phyloP scores from a whole-genome alignment of 1,284 basidiomycete species.

The Trichosporon coremiiforme region DNA sequence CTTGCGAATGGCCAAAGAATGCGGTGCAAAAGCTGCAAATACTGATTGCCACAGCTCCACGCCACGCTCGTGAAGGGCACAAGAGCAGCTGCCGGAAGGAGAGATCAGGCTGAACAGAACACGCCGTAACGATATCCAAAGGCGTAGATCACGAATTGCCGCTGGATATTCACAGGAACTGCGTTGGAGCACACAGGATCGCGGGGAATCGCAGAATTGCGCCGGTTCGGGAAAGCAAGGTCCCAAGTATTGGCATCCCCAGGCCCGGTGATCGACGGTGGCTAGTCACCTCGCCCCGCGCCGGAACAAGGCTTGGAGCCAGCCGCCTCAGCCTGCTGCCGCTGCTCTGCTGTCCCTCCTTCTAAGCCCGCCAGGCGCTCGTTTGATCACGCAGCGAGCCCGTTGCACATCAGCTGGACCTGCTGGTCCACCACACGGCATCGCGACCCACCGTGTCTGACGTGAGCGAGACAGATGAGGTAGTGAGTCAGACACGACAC shows the following conservation, averaged over 20 bases:
- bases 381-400: no score
- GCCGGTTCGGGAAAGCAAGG: background rate
- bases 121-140: background rate
- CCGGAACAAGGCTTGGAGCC: background rate
- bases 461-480: constrained; percentile 3
- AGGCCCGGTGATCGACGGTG: constrained; percentile 7
- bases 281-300: constrained; percentile 1
- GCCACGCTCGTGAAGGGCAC: background rate
- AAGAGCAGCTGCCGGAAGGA: background rate
- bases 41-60: background rate
- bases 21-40: no score
- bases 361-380: background rate
- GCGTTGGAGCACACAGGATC: background rate
- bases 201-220: background rate
- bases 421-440: background rate
- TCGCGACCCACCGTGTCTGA: background rate
- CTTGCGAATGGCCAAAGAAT: background rate
- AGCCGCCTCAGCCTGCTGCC: no score
- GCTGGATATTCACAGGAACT: no score
- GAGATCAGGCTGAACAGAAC: constrained; percentile 2
- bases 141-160: background rate
- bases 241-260: background rate
- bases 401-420: no score
- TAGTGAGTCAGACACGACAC: background rate
- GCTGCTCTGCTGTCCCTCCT: background rate